Conservation (phyloP, 805 yeast species). For the Zygosaccharomyces gambellarensis region DNA sequence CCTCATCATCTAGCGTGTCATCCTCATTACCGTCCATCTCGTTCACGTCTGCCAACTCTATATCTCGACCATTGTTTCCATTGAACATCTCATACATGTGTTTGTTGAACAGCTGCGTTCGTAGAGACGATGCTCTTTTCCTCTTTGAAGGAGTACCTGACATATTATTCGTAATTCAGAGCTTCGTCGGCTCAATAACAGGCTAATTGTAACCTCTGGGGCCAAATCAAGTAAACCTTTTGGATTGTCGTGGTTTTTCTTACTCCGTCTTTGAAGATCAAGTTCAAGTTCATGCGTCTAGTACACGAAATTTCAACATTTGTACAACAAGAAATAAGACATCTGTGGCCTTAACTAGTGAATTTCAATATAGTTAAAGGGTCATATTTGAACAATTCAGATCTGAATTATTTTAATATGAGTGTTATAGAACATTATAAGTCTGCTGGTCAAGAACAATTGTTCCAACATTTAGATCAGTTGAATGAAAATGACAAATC, state of each 20-base stretch:
- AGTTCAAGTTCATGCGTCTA: neutral
- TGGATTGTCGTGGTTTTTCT: neutral
- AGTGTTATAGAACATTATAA: constrained; percentile 33
- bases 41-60: constrained; percentile 15
- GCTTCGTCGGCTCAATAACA: neutral
- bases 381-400: neutral
- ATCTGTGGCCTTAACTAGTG: neutral
- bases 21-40: constrained; percentile 11
- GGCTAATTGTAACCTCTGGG: neutral
- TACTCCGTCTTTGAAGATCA: neutral
- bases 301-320: neutral
- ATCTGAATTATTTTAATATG: constrained; percentile 1
- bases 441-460: constrained; percentile 49
- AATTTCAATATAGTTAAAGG: neutral
- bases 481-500: constrained; percentile 37
- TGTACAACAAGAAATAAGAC: neutral
- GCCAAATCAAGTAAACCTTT: neutral
- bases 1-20: constrained; percentile 6
- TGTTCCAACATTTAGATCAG: constrained; percentile 45
- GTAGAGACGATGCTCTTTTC: constrained; percentile 30
- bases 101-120: constrained; percentile 35
- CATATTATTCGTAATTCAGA: constrained; percentile 2
- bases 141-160: constrained; percentile 15
- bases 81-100: constrained; percentile 28
- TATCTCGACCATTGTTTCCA: constrained; percentile 12